Evolutionary conservation across 768 basidiomycete species (phyloP).

Genomic region (Boletus fagicola): DNA sequence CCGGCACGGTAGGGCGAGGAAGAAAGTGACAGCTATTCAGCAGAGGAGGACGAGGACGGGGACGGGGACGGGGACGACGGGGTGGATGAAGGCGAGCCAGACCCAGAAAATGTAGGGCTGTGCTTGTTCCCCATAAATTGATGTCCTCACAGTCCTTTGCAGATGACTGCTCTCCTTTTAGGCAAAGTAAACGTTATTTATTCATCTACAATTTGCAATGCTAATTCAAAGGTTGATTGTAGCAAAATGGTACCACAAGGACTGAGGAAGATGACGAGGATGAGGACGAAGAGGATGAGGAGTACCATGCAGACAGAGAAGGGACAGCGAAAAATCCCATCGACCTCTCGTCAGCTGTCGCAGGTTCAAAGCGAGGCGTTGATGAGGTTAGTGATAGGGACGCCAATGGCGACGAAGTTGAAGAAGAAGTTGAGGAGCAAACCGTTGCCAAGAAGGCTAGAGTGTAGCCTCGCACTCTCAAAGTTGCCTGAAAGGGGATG

Average conservation of each 20-base stretch:
- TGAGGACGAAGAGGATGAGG: slow-evolving; percentile 23
- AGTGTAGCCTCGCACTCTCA: slow-evolving; percentile 15
- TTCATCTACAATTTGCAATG: not conserved
- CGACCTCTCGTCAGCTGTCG: slow-evolving; percentile 7
- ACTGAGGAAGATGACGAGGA: not conserved
- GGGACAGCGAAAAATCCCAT: slow-evolving; percentile 13
- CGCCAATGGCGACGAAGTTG: slow-evolving; percentile 12
- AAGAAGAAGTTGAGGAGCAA: slow-evolving; percentile 2
- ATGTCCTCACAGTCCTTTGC: slow-evolving; percentile 5
- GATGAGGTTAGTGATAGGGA: slow-evolving; percentile 22
- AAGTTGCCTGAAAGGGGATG: not conserved
- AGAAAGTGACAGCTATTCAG: slow-evolving; percentile 4
- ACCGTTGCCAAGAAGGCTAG: slow-evolving; percentile 25
- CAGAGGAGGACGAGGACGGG: slow-evolving; percentile 22
- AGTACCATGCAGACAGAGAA: slow-evolving; percentile 13
- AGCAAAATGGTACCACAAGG: slow-evolving; percentile 17
- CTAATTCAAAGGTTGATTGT: not conserved
- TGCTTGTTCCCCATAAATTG: not conserved
- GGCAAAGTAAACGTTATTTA: slow-evolving; percentile 13
- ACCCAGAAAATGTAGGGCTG: slow-evolving; percentile 12
- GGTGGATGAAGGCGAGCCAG: not conserved
- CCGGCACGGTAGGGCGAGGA: slow-evolving; percentile 19
- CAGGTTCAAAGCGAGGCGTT: slow-evolving; percentile 27
- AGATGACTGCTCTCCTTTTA: slow-evolving; percentile 28
- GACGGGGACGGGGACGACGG: slow-evolving; percentile 5